A percentile compares a stretch with the other conserved stretches of the same genome.
phyloP scores from a whole-genome alignment of 768 basidiomycete genomes.

The Tricholoma sp. region DNA sequence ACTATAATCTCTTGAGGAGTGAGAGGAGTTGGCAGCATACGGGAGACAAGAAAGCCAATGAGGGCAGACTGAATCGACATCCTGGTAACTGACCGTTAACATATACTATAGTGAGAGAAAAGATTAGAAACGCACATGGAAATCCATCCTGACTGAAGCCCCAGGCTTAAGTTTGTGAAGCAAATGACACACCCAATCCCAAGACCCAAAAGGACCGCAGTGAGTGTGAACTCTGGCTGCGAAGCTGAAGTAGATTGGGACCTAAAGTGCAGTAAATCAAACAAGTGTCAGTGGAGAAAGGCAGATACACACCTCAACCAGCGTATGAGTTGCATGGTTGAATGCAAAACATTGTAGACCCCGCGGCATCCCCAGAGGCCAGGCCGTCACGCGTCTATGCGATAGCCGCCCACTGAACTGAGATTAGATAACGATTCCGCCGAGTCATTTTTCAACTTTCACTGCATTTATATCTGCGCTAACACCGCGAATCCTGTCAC shows the following conservation, averaged over 20 bases:
- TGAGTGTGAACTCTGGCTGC: conserved; percentile 39
- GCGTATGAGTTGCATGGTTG: conserved; percentile 15
- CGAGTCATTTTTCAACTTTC: conserved; percentile 6
- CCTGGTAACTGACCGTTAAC: conserved; percentile 37
- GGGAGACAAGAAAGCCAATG: conserved; percentile 84
- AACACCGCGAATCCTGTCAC: no score
- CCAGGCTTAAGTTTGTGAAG: conserved; percentile 89
- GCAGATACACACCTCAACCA: conserved; percentile 6
- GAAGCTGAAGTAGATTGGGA: conserved; percentile 9
- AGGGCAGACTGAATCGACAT: conserved; percentile 95
- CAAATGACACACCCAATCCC: conserved; percentile 83
- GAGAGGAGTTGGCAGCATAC: conserved; percentile 64
- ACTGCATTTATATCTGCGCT: no score
- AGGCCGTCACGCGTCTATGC: no score
- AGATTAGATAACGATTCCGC: background rate
- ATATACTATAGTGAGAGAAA: background rate
- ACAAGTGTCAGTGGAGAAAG: background rate
- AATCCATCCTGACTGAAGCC: conserved; percentile 88
- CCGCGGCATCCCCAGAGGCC: no score
- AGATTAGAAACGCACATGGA: conserved; percentile 53
- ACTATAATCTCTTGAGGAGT: conserved; percentile 94
- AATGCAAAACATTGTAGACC: background rate
- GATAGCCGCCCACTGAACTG: no score
- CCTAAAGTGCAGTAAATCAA: background rate
- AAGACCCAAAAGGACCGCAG: conserved; percentile 73